Percentiles rank a stretch among this genome's conserved stretches.
phyloP scores from a whole-genome alignment of 2,329 filamentous ascomycete genomes.

The Pseudopyrenochaeta lycopersici region DNA sequence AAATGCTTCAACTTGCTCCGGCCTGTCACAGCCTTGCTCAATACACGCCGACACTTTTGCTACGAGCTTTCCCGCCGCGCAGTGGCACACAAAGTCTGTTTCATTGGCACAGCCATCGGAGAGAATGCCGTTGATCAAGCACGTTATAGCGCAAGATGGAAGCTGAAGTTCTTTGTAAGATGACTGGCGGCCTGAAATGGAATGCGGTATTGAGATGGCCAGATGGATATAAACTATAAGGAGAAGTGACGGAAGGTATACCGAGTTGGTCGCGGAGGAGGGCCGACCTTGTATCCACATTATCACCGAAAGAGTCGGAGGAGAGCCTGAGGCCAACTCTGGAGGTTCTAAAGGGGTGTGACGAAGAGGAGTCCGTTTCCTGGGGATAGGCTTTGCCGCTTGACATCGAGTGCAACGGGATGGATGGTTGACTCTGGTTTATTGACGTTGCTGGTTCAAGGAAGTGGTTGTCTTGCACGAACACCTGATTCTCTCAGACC shows the following conservation, averaged over 20 bases:
- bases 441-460: not conserved
- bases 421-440: no score
- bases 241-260: slow-evolving; percentile 1
- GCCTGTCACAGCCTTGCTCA: slow-evolving; percentile 11
- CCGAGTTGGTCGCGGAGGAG: not conserved
- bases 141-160: slow-evolving; percentile 27
- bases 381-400: no score
- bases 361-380: no score
- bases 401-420: no score
- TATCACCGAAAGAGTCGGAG: not conserved
- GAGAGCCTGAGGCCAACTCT: no score
- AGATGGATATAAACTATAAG: not conserved
- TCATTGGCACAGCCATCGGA: slow-evolving; percentile 26
- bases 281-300: not conserved
- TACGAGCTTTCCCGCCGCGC: slow-evolving; percentile 14
- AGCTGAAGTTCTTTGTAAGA: slow-evolving; percentile 14
- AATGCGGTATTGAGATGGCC: slow-evolving; percentile 9
- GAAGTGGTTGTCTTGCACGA: not conserved
- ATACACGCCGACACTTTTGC: slow-evolving; percentile 17
- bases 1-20: slow-evolving; percentile 12
- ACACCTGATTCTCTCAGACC: not conserved
- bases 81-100: slow-evolving; percentile 31
- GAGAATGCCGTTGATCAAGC: slow-evolving; percentile 24
- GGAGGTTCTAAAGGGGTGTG: no score
- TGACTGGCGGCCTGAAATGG: slow-evolving; percentile 3